Base-by-base conservation (phyloP, 179 eudicot species). In the Sideroxylon spinosum region DNA sequence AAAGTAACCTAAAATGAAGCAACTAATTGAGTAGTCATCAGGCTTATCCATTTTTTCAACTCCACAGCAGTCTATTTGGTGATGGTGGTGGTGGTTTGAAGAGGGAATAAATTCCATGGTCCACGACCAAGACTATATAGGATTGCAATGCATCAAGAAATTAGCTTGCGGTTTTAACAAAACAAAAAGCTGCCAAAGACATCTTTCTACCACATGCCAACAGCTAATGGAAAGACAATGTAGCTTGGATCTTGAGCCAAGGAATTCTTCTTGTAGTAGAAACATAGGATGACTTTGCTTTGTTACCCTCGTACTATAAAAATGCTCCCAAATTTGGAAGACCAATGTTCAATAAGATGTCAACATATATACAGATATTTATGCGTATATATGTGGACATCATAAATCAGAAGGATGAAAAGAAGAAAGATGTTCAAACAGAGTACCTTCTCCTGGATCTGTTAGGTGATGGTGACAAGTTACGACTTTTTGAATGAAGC, bases 401-500 rank as follows among this genome's bases (percentile, higher is more conserved):
- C 7, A 55, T 74, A 67, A 59, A 59, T 17, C 26, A 52, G 37
- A 68, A 67, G 53, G 52, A n/a, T 52, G 64, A 68, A 63, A 73
- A 32, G 25, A 44, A 7, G 28, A 67, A 66, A 48, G n/a, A 63
- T 49, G 52, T 28, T 26, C 26, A 66, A 16, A 26, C 37, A 79
- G 22, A 70, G 76, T 87, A 95, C 99, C 99, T 93, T 89, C 83
- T 88, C 86, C 83, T 89, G 68, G 92, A 83, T 85, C 94, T 89
- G 80, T 71, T 83, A 61, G 97, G 97, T 62, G 98, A 95, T 44
- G 99, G 94, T 71, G 99, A 93, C 79, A 75, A 82, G 75, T 81
- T 80, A 20, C 78, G 88, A 77, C 85, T 85, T 83, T 78, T 89
- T 66, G 89, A 78, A 75, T 68, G 87, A 71, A 23, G 67, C 82